Evolutionary conservation across 768 basidiomycete species (phyloP), one percentile per base, ranked within the genome.

Genomic region (Leccinellum rugosiceps): DNA sequence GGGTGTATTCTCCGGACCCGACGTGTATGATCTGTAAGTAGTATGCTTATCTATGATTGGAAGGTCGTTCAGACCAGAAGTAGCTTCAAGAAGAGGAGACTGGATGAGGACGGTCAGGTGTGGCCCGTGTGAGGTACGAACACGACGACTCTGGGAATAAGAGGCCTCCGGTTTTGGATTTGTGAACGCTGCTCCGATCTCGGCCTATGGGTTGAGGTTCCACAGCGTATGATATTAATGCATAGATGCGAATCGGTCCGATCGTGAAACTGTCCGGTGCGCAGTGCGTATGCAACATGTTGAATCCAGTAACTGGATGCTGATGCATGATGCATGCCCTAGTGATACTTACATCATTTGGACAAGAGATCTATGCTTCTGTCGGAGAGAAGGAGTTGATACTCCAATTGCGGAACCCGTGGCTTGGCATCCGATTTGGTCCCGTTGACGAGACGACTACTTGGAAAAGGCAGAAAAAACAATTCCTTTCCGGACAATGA

Each of bases 61-160:
- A 35, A 35, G 34, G 15, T 8, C 14, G 2, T 35, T 80, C 32
- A 81, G 78, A 0, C 71, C 77, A 11, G 74, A 78, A 19, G 63
- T 80, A 3, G 75, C 72, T 0, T 64, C 75, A 44, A 71, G 76
- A 58, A 70, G 83, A 57, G 73, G 77, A 48, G 69, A 76, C 57
- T 86, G 30, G 76, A 85, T 62, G 71, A 76, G 31, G 83, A 88
- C 68, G 83, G 85, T 1, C 83, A 87, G 64, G 60, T 83, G 23
- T n/a, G n/a, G n/a, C n/a, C n/a, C n/a, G 68, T 75, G 8, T 78
- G 31, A 11, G 31, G 11, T 31, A 32, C 30, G 9, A 32, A 32
- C 11, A 78, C 0, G 14, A 6, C 32, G 55, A 60, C 14, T 66
- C 54, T 46, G 58, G 60, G 15, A 53, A 66, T 49, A 35, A 58